Evolutionary conservation across 805 yeast species (phyloP), one percentile per base, ranked within the genome.

Genomic region (Schizosaccharomyces cryophilus): DNA sequence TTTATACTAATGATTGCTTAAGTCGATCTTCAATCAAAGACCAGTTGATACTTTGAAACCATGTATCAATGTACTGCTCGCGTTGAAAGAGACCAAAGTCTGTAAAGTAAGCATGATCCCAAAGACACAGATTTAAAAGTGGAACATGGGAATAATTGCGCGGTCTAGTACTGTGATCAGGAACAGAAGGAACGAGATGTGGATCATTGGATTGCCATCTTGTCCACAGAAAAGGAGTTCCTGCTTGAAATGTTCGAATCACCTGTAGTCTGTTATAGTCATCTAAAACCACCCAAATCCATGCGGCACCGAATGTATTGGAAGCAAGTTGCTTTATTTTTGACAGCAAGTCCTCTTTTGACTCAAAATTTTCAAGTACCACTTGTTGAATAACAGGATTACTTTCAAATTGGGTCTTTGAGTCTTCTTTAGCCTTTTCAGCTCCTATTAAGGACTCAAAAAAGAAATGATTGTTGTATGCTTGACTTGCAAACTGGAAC

Each of bases 401-500:
- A 29, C 11, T 7, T 30, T 29, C 35, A 21, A 17, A 19, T 35
- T 54, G 21, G 7, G 24, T 3, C 15, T 19, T 26, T 9, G 42
- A 13, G 30, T 35, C 21, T 21, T 15, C 35, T 13, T 51, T 51
- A 7, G 56, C 35, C 9, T 21, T 17, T 24, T 21, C 56, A 21
- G 56, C 30, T 11, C 26, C 17, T n/a, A 45, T n/a, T 5, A 56
- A 35, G 26, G 54, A 29, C 26, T 65, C 59, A 62, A 87, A 81
- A 67, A 84, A 87, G 60, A 90, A 76, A 72, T 89, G 97, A 73
- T 90, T 90, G 73, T 87, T 88, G 73, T 85, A 89, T 1, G 87
- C 82, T 70, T 85, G 95, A 2, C 95, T 84, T 2, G 96, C 96
- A 68, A 77, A 80, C 72, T 87, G 90, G 75, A 82, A 88, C 21